These are phyloP conservation scores for Lomentospora prolificans DNA, from an alignment of 2,329 filamentous ascomycete genomes.

Conservation along the genomic window DNA sequence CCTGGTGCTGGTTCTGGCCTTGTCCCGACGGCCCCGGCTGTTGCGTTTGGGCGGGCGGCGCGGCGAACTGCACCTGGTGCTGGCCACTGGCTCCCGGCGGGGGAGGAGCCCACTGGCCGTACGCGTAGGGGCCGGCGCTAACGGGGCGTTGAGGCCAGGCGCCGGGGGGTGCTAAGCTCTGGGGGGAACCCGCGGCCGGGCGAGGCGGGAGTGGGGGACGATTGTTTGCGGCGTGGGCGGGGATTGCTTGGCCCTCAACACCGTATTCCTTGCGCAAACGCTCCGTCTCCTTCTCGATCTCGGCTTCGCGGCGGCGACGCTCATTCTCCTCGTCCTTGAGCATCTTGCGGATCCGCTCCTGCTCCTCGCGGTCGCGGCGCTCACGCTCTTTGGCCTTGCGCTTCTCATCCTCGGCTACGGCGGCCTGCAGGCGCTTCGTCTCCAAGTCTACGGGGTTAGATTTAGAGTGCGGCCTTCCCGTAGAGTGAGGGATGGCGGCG, in stretches of 20 bases:
- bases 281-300: slow-evolving; percentile 73
- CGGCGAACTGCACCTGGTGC: slow-evolving; percentile 15
- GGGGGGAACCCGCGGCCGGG: slow-evolving; percentile 10
- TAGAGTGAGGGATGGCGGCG: slow-evolving; percentile 12
- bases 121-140: slow-evolving; percentile 31
- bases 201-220: slow-evolving; percentile 25
- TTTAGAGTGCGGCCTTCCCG: slow-evolving; percentile 10
- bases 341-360: slow-evolving; percentile 51
- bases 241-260: slow-evolving; percentile 33
- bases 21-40: slow-evolving; percentile 14
- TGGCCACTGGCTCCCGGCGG: slow-evolving; percentile 16
- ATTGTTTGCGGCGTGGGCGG: slow-evolving; percentile 12
- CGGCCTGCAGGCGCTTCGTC: slow-evolving; percentile 58
- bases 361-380: slow-evolving; percentile 43
- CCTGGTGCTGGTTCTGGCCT: slow-evolving; percentile 6
- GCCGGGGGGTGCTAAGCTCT: background rate
- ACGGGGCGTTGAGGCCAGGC: slow-evolving; percentile 30
- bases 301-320: slow-evolving; percentile 41
- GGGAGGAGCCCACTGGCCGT: slow-evolving; percentile 1
- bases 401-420: slow-evolving; percentile 37
- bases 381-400: slow-evolving; percentile 45
- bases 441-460: slow-evolving; percentile 53
- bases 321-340: slow-evolving; percentile 55
- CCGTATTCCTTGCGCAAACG: slow-evolving; percentile 62
- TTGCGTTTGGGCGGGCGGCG: slow-evolving; percentile 16